A percentile compares a stretch with the other conserved stretches of the same genome.
Conservation (phyloP, 1,139 yeast species). For the Pichia sp. region DNA sequence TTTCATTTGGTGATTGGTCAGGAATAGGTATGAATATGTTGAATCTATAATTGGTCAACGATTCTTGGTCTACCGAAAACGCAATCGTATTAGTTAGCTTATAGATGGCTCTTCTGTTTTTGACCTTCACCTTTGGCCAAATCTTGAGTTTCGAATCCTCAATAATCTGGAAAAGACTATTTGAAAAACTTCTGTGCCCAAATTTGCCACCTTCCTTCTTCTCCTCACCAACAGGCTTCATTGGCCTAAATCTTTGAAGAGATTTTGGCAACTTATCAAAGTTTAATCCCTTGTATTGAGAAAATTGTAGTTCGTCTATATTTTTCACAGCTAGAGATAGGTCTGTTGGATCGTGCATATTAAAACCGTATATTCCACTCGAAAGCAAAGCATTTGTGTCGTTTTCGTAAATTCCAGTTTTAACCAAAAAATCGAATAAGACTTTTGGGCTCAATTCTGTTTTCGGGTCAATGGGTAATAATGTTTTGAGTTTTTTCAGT, state of each 20-base stretch:
- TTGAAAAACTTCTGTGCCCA: constrained; percentile 7
- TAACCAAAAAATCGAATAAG: constrained; percentile 19
- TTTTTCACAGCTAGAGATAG: constrained; percentile 5
- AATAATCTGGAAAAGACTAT: constrained; percentile 7
- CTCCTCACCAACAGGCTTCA: constrained; percentile 1
- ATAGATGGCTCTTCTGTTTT: constrained; percentile 14
- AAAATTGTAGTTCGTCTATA: constrained; percentile 14
- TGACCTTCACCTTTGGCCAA: constrained; percentile 4
- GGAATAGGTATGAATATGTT: constrained; percentile 29
- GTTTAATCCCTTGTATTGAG: constrained; percentile 1
- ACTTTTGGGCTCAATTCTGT: constrained; percentile 9
- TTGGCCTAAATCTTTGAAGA: constrained; percentile 11
- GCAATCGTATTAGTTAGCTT: constrained; percentile 22
- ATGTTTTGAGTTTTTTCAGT: constrained; percentile 14
- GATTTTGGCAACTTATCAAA: constrained; percentile 8
- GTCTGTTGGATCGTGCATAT: constrained; percentile 5
- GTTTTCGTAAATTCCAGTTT: constrained; percentile 19
- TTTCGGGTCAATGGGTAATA: constrained; percentile 8
- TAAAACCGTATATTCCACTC: constrained; percentile 24
- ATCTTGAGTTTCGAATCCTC: constrained; percentile 6
- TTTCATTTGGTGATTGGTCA: constrained; percentile 18
- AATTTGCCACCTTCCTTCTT: constrained; percentile 1
- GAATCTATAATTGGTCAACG: constrained; percentile 20
- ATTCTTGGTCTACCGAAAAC: constrained; percentile 23
- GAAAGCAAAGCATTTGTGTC: constrained; percentile 23